Evolutionary conservation across 768 basidiomycete species (phyloP), one percentile per base, ranked within the genome.

Genomic region (Asterophora lycoperdoides): DNA sequence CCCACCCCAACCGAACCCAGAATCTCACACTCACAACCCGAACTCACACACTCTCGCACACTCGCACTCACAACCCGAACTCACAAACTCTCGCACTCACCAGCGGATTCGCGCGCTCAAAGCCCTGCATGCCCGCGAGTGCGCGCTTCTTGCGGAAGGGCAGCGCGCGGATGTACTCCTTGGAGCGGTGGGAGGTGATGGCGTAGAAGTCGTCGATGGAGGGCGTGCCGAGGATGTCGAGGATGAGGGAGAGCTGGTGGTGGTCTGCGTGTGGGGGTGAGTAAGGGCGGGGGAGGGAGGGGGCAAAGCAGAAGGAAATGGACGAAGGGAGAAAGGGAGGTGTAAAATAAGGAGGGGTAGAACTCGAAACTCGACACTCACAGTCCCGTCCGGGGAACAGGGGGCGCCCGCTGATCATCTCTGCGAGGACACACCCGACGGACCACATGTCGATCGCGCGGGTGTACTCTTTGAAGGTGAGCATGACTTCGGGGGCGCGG

Each of bases 401-500:
- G 0, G 94, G 89, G 61, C 88, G 84, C n/a, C 94, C 91, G 50
- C 78, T 83, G 0, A 94, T 71, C 91, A 94, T 93, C 68, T 94
- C 93, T 6, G 93, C 94, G 41, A 91, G 68, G 2, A 91, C 83
- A 61, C 89, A 92, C 1, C 89, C 87, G 15, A 91, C 88, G 50
- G 82, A 83, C 90, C 89, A 93, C 63, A 92, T 78, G 55, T 91
- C 89, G 65, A 91, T 88, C 0, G 86, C 86, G 29, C 80, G 79
- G 5, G 92, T 93, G 64, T 97, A 97, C 71, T 94, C 86, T 62
- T 94, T 93, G 74, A 96, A 97, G 0, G 92, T 95, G 30, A 98
- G 78, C 95, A 98, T 97, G 53, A 98, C 90, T 65, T 97, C 95
- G 0, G 95, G 95, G 0, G 95, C 95, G 26, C 95, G 83, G 64